Base-by-base conservation (phyloP, 495 filamentous ascomycete species). In the Aspergillus sparsus region DNA sequence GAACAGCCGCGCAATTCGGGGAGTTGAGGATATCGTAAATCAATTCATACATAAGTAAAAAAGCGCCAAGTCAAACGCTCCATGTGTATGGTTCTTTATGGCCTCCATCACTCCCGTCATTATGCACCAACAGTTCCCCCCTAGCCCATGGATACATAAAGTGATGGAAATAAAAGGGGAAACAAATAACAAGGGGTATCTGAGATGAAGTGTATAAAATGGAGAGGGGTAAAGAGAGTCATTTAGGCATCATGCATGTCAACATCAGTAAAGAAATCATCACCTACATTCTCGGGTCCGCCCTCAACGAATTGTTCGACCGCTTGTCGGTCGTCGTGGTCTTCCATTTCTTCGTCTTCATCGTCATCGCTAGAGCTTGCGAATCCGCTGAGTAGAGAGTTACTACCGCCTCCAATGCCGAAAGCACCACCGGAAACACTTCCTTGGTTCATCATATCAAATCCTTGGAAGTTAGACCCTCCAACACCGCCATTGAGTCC, bases 291-390 rank as follows among this genome's bases (percentile, higher is more conserved):
- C 71, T 89, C 86, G 61, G 77, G 70, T 56, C 83, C 81, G 60
- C 71, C 73, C 57, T 74, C 70, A 11, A 76, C 68, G 52, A 65
- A 54, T 64, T 65, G 61, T 44, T 74, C 69, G 45, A 62, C 63
- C 47, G 69, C 34, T 54, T 71, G 68, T 60, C 70, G 70, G 60
- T 94, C 92, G 58, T 88, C 90, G 51, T 93, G 88, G 66, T 93
- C 92, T 54, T 92, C 89, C 83, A 90, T 87, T 61, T 98, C 94
- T 65, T 97, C 94, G 62, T 98, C 94, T 57, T 98, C 94, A 66
- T 98, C 94, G 65, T 97, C 94, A 67, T 98, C 94, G 67, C 92
- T 97, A 11, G 91, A 96, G 75, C 89, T 94, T 63, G 89, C 92
- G 72, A 98, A 98, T n/a, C 91, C 93, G 70, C 90, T 94, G 57